Evolutionary conservation across 306 rosid species (phyloP).

Genomic region (Gastrolobium bilobum): DNA sequence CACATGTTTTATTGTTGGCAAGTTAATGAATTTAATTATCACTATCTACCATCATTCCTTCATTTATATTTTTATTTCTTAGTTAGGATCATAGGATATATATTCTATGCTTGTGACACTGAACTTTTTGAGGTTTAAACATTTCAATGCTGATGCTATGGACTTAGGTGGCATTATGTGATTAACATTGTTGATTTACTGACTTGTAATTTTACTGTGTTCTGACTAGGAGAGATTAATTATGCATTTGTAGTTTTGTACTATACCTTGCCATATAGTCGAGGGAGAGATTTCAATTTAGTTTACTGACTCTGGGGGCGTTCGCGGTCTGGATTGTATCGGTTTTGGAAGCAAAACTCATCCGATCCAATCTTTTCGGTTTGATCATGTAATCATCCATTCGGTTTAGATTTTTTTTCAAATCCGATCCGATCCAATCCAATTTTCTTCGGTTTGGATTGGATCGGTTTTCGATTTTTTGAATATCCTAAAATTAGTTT

Average conservation of each 20-base stretch:
- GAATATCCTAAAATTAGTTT: too few relatives aligned
- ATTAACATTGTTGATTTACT: neutral
- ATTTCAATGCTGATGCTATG: neutral
- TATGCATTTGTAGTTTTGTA: constrained; percentile 1
- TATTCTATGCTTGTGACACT: neutral
- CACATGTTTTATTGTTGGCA: neutral
- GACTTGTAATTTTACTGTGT: neutral
- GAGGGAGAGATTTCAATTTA: constrained; percentile 24
- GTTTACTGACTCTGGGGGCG: neutral
- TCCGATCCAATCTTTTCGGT: too few relatives aligned
- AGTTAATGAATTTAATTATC: neutral
- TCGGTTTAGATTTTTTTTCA: too few relatives aligned
- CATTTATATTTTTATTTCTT: neutral
- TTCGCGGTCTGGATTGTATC: too few relatives aligned
- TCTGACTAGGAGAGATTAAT: neutral
- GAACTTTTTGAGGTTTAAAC: neutral
- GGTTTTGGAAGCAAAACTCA: too few relatives aligned
- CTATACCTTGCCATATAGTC: neutral
- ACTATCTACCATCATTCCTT: neutral
- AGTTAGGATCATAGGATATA: neutral
- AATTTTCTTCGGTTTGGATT: too few relatives aligned
- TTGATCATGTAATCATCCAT: too few relatives aligned
- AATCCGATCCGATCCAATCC: too few relatives aligned
- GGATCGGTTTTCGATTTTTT: too few relatives aligned
- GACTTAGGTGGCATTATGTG: neutral